Percentiles rank a stretch among this genome's conserved stretches.
Evolutionary conservation across 1,284 basidiomycete genomes (phyloP).

Genomic region (Boletus semigastroideus): DNA sequence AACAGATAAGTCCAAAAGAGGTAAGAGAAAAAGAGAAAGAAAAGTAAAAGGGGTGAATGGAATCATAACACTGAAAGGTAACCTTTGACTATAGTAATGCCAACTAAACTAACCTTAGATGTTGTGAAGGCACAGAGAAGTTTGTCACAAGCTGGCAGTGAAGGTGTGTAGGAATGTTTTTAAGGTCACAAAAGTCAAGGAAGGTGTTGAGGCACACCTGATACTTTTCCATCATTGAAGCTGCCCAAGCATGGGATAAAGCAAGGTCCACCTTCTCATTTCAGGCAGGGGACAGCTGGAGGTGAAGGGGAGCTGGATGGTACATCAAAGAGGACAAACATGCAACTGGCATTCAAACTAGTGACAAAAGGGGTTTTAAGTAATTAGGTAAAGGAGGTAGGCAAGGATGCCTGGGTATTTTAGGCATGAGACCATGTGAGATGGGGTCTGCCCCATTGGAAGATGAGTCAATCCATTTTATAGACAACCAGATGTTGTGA

Average conservation of each 20-base stretch:
- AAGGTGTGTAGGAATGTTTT: neutral
- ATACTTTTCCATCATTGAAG: neutral
- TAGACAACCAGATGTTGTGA: neutral
- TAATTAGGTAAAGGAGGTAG: neutral
- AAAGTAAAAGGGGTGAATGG: too few species aligned
- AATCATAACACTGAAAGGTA: neutral
- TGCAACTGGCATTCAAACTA: neutral
- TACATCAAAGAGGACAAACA: neutral
- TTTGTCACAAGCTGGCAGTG: neutral
- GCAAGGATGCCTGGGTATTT: neutral
- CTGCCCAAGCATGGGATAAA: neutral
- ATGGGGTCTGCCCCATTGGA: neutral
- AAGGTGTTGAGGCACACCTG: neutral
- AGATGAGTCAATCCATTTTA: neutral
- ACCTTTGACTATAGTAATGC: neutral
- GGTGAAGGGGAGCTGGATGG: too few species aligned
- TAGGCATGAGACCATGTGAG: neutral
- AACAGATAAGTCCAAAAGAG: too few species aligned
- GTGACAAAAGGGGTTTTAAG: neutral
- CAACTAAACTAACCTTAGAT: neutral
- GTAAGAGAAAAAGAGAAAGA: too few species aligned
- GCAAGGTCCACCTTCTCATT: too few species aligned
- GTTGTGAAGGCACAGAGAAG: neutral
- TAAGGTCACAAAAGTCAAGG: neutral
- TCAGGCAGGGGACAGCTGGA: too few species aligned